Conservation (phyloP, 208 protist genomes). For the Leptomonas seymouri region DNA sequence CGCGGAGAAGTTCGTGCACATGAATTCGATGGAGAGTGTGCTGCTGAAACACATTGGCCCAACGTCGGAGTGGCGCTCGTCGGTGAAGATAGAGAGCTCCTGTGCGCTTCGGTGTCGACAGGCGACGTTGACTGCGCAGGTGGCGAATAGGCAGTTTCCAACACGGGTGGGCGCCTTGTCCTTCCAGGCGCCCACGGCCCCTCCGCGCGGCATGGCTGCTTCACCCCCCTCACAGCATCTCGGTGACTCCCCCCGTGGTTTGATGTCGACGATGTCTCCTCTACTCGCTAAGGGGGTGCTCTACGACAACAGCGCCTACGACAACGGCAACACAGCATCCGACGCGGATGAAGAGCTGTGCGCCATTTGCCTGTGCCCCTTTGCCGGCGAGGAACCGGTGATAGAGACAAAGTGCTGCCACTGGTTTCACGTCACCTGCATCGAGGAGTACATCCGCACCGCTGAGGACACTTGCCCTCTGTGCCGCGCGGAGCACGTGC, state of each 20-base stretch:
- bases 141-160: neutral
- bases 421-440: constrained; percentile 72
- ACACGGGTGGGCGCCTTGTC: neutral
- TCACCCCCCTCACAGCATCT: neutral
- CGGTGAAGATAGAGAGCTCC: neutral
- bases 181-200: neutral
- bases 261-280: constrained; percentile 14
- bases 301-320: neutral
- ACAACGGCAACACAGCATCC: neutral
- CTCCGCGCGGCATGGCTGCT: neutral
- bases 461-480: constrained; percentile 56
- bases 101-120: neutral
- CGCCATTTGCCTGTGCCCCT: constrained; percentile 47
- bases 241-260: constrained; percentile 8
- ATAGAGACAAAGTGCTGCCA: constrained; percentile 64
- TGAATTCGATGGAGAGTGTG: constrained; percentile 15
- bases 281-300: neutral
- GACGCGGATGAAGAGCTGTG: constrained; percentile 33
- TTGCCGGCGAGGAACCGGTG: constrained; percentile 41
- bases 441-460: constrained; percentile 46
- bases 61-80: constrained; percentile 26
- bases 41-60: constrained; percentile 13
- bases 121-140: too few species aligned
- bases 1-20: constrained; percentile 11
- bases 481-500: constrained; percentile 45